These are phyloP conservation scores for Polyporus arcularius DNA, from an alignment of 768 basidiomycete species.

Conservation along the genomic window DNA sequence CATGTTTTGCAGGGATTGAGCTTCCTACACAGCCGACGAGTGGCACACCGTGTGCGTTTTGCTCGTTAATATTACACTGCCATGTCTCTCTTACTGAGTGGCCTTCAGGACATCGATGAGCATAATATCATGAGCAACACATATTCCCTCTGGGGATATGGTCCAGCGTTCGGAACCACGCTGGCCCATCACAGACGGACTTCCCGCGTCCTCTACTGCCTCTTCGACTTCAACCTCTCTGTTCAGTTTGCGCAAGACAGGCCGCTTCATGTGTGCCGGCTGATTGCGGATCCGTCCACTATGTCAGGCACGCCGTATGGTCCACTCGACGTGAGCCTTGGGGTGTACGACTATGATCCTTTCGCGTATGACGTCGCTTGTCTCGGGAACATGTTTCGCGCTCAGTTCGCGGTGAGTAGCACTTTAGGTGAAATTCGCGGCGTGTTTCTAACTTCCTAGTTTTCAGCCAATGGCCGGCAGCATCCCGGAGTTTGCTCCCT, in stretches of 20 bases:
- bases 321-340: background rate
- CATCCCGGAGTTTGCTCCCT: too few relatives aligned
- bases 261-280: background rate
- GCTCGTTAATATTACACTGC: too few relatives aligned
- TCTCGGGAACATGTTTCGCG: background rate
- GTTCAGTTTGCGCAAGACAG: background rate
- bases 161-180: too few relatives aligned
- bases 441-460: too few relatives aligned
- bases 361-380: background rate
- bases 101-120: too few relatives aligned
- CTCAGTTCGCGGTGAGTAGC: background rate
- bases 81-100: too few relatives aligned
- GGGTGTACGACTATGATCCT: background rate
- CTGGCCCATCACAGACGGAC: background rate
- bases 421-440: background rate
- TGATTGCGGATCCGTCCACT: too few relatives aligned
- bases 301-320: too few relatives aligned
- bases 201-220: background rate
- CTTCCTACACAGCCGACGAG: background rate
- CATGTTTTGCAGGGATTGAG: background rate
- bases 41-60: background rate
- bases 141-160: too few relatives aligned
- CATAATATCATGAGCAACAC: too few relatives aligned
- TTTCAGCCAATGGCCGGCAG: too few relatives aligned
- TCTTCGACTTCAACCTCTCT: conserved; percentile 6